These are phyloP conservation scores for Lentinula sp. DNA, from an alignment of 768 basidiomycete genomes.

Conservation along the genomic window DNA sequence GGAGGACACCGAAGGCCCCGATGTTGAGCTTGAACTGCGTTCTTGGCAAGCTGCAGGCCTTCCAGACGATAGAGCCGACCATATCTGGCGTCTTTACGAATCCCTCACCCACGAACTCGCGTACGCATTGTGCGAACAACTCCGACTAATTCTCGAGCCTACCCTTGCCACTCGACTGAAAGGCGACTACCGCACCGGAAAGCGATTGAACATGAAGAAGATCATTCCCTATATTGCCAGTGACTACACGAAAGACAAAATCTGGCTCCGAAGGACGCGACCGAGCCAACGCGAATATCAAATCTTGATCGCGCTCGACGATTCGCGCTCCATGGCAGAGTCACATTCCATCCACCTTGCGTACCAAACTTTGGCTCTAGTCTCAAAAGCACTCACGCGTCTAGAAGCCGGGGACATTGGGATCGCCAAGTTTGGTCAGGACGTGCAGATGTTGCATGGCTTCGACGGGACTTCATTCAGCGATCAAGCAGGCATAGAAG, in stretches of 20 bases:
- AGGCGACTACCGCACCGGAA: conserved; percentile 97
- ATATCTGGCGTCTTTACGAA: conserved; percentile 90
- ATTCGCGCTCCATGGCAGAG: conserved; percentile 95
- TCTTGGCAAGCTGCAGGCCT: conserved; percentile 59
- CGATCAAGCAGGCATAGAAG: conserved; percentile 71
- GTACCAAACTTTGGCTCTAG: conserved; percentile 87
- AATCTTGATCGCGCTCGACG: conserved; percentile 89
- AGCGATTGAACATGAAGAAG: conserved; percentile 98
- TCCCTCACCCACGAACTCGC: conserved; percentile 88
- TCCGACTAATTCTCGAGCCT: conserved; percentile 93
- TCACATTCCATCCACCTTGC: conserved; percentile 89
- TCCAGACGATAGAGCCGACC: conserved; percentile 50
- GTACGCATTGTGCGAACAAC: conserved; percentile 89
- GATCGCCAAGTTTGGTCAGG: conserved; percentile 85
- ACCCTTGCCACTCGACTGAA: conserved; percentile 89
- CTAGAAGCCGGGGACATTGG: conserved; percentile 95
- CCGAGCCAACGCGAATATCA: conserved; percentile 96
- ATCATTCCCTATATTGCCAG: conserved; percentile 97
- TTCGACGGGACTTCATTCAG: conserved; percentile 80
- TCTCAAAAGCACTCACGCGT: conserved; percentile 83
- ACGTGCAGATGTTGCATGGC: conserved; percentile 81
- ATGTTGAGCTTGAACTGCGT: conserved; percentile 44
- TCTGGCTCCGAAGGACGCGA: conserved; percentile 92
- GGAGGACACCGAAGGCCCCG: conserved; percentile 23
- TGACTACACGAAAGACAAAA: conserved; percentile 99